Base-by-base conservation (phyloP, 208 protist genomes). In the Leishmania mexicana region DNA sequence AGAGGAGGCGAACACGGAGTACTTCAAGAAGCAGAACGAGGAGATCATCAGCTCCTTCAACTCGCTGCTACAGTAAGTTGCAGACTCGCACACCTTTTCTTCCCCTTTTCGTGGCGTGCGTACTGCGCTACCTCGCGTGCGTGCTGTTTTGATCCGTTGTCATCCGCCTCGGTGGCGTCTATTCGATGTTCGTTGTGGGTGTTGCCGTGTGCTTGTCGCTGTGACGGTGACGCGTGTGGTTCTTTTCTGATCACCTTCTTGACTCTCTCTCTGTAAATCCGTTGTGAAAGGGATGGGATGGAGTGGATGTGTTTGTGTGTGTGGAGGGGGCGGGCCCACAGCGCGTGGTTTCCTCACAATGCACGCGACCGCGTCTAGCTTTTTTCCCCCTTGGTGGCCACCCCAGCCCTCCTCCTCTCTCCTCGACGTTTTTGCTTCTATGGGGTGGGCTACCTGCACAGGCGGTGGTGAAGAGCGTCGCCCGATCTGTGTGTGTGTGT, bases 21-120 rank as follows among this genome's bases (percentile, higher is more conserved):
- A 93, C 85, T 98, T 96, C 87, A 95, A 94, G 85, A 91, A 91
- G 76, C 94, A 97, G 87, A 97, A 98, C 81, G 93, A 97, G 72
- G 93, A 97, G 38, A 98, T 98, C 83, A 83, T 97, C 60, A 90
- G 76, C 83, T 89, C 86, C 49, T 98, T 98, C 83, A 87, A 89
- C 74, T 92, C 91, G 21, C 90, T 98, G n/a, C 65, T 92, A 64
- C 95, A 96, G 87, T 98, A 92, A 89, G 47, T 13, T 31, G 45
- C 67, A 40, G 11, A 71, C 31, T 5, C 4, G 4, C 40, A 15
- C 3, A 47, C 67, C 21, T 72, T 72, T 1, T 24, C 67, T n/a
- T 72, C 40, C 2, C 64, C n/a, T 15, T 21, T 49, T n/a, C 15
- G 38, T n/a, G 31, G n/a, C 40, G 40, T 42, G 31, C 10, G 35